Percentiles rank a stretch among this genome's conserved stretches.
Conservation (phyloP, 371 early-diverging fungal genomes). For the Lichtheimia ornata region DNA sequence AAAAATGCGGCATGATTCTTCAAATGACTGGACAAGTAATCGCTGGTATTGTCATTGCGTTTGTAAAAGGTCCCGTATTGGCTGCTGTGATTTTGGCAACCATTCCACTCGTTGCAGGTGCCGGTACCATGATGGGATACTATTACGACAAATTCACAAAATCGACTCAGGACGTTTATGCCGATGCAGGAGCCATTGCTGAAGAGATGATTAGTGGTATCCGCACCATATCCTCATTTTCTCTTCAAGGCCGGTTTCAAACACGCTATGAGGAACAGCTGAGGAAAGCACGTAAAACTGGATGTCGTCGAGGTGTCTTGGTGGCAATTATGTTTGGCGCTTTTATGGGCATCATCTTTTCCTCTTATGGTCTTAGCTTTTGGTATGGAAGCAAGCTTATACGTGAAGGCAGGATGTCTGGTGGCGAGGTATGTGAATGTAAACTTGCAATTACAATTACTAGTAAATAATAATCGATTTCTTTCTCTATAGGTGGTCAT, state of each 20-base stretch:
- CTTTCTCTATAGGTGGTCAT: conserved; percentile 34
- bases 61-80: conserved; percentile 78
- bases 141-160: conserved; percentile 45
- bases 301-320: conserved; percentile 49
- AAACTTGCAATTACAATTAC: too few species aligned
- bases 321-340: conserved; percentile 58
- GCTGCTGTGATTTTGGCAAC: conserved; percentile 75
- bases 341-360: conserved; percentile 63
- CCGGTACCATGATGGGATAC: conserved; percentile 59
- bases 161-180: conserved; percentile 53
- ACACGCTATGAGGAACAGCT: conserved; percentile 59
- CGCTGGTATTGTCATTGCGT: conserved; percentile 46
- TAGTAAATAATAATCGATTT: too few species aligned
- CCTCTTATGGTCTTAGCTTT: conserved; percentile 73
- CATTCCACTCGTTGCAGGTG: conserved; percentile 50
- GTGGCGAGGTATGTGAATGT: conserved; percentile 19
- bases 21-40: conserved; percentile 53
- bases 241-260: conserved; percentile 69
- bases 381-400: conserved; percentile 75
- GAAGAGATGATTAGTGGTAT: conserved; percentile 79
- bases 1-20: conserved; percentile 79
- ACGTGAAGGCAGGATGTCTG: conserved; percentile 39
- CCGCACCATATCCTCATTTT: conserved; percentile 86
- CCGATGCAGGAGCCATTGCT: conserved; percentile 68
- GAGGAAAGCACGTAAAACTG: conserved; percentile 54